These are phyloP conservation scores for Alternaria triticina DNA, from an alignment of 2,329 filamentous ascomycete genomes.

Conservation along the genomic window DNA sequence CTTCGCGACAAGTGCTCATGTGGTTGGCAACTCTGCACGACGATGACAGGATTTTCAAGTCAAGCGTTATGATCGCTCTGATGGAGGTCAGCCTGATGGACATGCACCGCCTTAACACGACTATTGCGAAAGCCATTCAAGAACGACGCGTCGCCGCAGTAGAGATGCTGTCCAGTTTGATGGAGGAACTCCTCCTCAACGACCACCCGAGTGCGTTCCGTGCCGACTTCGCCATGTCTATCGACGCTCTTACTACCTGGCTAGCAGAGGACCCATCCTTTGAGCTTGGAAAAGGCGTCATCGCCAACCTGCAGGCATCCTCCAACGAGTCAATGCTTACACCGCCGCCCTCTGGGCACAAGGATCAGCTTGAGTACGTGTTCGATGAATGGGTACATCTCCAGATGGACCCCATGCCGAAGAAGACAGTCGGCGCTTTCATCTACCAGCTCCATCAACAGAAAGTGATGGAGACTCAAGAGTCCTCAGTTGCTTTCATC, in stretches of 20 bases:
- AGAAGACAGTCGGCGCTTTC: conserved; percentile 76
- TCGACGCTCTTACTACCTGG: conserved; percentile 83
- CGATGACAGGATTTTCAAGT: conserved; percentile 66
- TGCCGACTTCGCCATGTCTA: conserved; percentile 82
- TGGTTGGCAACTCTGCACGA: conserved; percentile 61
- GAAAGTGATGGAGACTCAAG: conserved; percentile 73
- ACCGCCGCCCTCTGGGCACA: conserved; percentile 65
- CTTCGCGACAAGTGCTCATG: conserved; percentile 60
- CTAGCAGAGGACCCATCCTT: conserved; percentile 74
- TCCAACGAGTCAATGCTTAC: conserved; percentile 59
- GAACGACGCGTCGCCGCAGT: conserved; percentile 74
- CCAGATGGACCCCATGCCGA: conserved; percentile 75
- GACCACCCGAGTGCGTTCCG: conserved; percentile 79
- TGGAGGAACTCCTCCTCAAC: conserved; percentile 79
- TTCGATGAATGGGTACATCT: conserved; percentile 95
- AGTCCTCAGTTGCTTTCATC: conserved; percentile 81
- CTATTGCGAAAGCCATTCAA: conserved; percentile 74
- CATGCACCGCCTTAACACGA: conserved; percentile 64
- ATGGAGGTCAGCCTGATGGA: conserved; percentile 67
- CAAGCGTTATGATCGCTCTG: conserved; percentile 65
- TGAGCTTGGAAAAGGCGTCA: conserved; percentile 71
- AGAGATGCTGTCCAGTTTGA: conserved; percentile 78
- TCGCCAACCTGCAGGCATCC: conserved; percentile 68
- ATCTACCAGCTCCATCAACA: conserved; percentile 81
- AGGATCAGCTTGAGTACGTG: conserved; percentile 89